Conservation (phyloP, 441 rosid genomes). For the Jatropha podagrica region DNA sequence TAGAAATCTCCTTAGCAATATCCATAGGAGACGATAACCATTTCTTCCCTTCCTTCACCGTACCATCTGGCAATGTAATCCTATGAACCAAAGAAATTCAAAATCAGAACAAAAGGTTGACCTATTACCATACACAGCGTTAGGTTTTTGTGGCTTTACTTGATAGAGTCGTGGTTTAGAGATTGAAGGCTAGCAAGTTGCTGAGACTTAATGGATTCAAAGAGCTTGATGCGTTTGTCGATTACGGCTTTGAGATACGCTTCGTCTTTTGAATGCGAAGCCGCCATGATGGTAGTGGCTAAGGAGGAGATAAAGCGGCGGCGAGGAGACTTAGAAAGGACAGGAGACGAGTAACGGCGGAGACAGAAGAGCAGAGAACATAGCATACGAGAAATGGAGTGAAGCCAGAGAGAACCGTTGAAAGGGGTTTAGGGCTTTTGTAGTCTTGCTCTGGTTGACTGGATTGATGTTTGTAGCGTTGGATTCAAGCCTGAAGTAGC, state of each 20-base stretch:
- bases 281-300: not conserved
- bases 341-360: slow-evolving; percentile 32
- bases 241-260: slow-evolving; percentile 59
- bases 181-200: slow-evolving; percentile 34
- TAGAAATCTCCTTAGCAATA: slow-evolving; percentile 59
- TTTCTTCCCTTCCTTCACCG: slow-evolving; percentile 77
- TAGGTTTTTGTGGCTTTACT: not conserved
- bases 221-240: slow-evolving; percentile 66
- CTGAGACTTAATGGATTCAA: slow-evolving; percentile 62
- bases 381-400: slow-evolving; percentile 20
- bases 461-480: not conserved
- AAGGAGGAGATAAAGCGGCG: not conserved
- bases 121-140: not conserved
- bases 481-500: not conserved
- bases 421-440: not conserved
- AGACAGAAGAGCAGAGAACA: slow-evolving; percentile 20
- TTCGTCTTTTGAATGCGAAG: slow-evolving; percentile 51
- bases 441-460: not conserved
- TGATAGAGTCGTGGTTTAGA: not conserved
- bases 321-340: not conserved
- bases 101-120: not conserved
- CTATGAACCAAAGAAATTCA: not conserved
- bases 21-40: slow-evolving; percentile 87
- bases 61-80: slow-evolving; percentile 37
- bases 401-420: not conserved